phyloP scores from a whole-genome alignment of 2,329 filamentous ascomycete species.

The Graphiopsis chlorocephala region DNA sequence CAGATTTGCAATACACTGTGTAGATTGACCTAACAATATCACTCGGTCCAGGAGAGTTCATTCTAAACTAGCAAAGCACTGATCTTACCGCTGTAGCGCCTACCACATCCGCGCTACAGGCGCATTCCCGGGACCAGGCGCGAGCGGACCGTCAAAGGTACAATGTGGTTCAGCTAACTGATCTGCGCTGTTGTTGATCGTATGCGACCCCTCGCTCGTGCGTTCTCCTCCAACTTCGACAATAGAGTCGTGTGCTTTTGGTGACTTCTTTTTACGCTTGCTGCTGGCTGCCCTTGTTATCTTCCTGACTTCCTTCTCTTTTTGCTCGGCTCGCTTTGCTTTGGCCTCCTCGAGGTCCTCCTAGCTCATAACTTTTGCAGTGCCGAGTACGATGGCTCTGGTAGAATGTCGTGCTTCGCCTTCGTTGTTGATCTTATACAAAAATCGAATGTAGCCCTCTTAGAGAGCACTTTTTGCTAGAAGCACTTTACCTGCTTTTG shows the following conservation, averaged over 20 bases:
- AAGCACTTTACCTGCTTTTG: neutral
- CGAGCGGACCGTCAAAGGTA: too few species aligned
- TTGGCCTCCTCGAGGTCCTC: conserved; percentile 24
- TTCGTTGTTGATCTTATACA: conserved; percentile 30
- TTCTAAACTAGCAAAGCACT: neutral
- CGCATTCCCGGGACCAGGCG: neutral
- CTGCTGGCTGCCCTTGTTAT: too few species aligned
- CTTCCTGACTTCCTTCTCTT: too few species aligned
- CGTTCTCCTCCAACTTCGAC: too few species aligned
- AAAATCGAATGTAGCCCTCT: conserved; percentile 17
- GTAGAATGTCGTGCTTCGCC: conserved; percentile 26
- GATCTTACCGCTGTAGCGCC: neutral
- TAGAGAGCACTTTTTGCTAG: neutral
- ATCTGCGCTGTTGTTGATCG: too few species aligned
- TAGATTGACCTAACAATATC: too few species aligned
- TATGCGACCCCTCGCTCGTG: too few species aligned
- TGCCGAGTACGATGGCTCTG: conserved; percentile 25
- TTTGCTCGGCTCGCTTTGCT: conserved; percentile 24
- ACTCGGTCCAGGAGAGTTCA: too few species aligned
- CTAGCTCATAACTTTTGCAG: conserved; percentile 27
- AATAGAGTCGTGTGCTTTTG: too few species aligned
- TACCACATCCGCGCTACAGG: neutral
- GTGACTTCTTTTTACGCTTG: too few species aligned
- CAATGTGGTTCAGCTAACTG: too few species aligned
- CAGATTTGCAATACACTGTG: too few species aligned